Base-by-base conservation (phyloP, 1,139 yeast species). In the Hansenula lynferdii region DNA sequence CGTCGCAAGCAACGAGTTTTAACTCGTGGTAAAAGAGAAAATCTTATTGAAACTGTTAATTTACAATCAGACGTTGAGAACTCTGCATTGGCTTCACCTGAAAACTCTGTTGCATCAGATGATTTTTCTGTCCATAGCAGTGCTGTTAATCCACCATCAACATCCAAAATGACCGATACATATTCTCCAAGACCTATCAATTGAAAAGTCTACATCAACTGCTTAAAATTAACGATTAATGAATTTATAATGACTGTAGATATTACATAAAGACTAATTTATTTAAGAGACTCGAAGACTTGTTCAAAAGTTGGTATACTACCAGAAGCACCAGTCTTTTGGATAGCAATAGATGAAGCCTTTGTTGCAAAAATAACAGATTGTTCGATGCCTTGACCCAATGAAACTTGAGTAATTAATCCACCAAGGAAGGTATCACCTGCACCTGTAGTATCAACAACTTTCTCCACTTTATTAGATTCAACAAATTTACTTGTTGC, bases 361-460 rank as follows among this genome's bases (percentile, higher is more conserved):
- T 58, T 58, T 0, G 86, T 73, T 0, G 96, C 95, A 60, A 84
- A 86, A 44, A 61, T 53, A 10, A 90, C 61, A 0, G 96, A 82
- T 1, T 69, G 61, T 5, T 57, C 55, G 7, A 82, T 47, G 0
- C 54, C 33, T 10, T 50, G 43, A 1, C 77, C 77, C 20, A 60
- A 58, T 21, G 80, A 74, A 44, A 80, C 62, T 56, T 76, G 70
- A 61, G 80, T 72, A 0, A 85, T 75, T 5, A 89, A 64, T 0
- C 84, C 96, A 3, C 97, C 97, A 39, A 92, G 72, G 57, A 90
- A 92, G 0, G 97, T 90, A 56, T 92, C 98, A 8, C 98, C 98
- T 2, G 98, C 97, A 1, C 97, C 96, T 0, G 97, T 90, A 1
- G 97, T 89, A 58, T 90, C 97, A 14, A 86, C 75, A 0, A 89